Conservation (phyloP, 352 stramenopile genomes). For the Phytophthora palmivora region DNA sequence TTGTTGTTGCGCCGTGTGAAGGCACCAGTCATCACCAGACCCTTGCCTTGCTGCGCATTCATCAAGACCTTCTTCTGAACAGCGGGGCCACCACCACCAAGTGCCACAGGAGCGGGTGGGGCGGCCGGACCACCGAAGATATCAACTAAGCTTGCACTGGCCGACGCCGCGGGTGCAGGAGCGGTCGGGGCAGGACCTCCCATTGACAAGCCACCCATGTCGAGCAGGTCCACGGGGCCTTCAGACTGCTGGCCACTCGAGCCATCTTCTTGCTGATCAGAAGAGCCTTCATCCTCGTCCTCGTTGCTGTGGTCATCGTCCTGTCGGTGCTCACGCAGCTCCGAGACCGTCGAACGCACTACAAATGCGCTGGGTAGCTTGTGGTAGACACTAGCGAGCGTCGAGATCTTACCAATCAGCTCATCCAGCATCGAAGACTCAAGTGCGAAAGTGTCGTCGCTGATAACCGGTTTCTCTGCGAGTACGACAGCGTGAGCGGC, state of each 20-base stretch:
- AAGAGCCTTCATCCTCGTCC: slow-evolving; percentile 71
- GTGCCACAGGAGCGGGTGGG: slow-evolving; percentile 40
- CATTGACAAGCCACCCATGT: slow-evolving; percentile 88
- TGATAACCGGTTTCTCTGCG: slow-evolving; percentile 99
- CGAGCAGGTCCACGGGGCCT: slow-evolving; percentile 73
- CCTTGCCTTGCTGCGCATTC: slow-evolving; percentile 87
- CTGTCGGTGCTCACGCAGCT: slow-evolving; percentile 73
- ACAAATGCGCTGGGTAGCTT: slow-evolving; percentile 91
- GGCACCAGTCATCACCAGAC: slow-evolving; percentile 88
- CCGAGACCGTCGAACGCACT: slow-evolving; percentile 82
- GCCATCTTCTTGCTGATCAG: slow-evolving; percentile 61
- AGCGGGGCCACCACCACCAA: slow-evolving; percentile 15
- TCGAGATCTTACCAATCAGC: slow-evolving; percentile 98
- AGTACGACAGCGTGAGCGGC: slow-evolving; percentile 98
- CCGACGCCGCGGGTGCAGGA: slow-evolving; percentile 37
- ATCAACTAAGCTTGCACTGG: slow-evolving; percentile 68
- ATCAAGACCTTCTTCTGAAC: slow-evolving; percentile 78
- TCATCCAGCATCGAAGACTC: slow-evolving; percentile 96
- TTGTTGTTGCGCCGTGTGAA: slow-evolving; percentile 68
- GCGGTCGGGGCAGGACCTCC: slow-evolving; percentile 54
- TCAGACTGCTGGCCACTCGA: slow-evolving; percentile 33
- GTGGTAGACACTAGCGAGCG: slow-evolving; percentile 98
- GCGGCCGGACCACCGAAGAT: slow-evolving; percentile 79
- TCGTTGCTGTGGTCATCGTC: slow-evolving; percentile 76
- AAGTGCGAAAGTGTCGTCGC: slow-evolving; percentile 97